A percentile compares a stretch with the other conserved stretches of the same genome.
Conservation (phyloP, 148 eudicot species). For the Amaranthus hypochondriacus region DNA sequence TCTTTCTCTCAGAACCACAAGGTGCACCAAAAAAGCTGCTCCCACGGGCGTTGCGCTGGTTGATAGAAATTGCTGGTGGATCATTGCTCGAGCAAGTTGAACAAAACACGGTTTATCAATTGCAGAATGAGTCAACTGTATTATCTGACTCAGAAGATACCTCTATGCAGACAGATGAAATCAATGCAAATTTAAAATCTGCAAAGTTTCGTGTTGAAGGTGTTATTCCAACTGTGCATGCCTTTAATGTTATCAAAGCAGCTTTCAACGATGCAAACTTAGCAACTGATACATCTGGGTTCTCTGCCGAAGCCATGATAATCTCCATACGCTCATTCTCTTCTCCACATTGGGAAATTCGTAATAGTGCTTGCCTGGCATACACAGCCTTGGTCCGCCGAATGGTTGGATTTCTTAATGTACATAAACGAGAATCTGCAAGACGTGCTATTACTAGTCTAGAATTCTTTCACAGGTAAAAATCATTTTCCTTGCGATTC, state of each 20-base stretch:
- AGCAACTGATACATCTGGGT: slow-evolving; percentile 94
- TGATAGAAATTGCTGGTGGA: slow-evolving; percentile 65
- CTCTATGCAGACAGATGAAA: slow-evolving; percentile 14
- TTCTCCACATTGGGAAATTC: slow-evolving; percentile 92
- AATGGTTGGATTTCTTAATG: slow-evolving; percentile 94
- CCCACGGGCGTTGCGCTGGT: slow-evolving; percentile 82
- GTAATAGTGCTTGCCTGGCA: slow-evolving; percentile 92
- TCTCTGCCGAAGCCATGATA: slow-evolving; percentile 90
- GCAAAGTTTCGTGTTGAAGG: slow-evolving; percentile 91
- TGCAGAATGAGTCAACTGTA: slow-evolving; percentile 12
- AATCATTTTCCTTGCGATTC: neutral
- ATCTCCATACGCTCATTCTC: slow-evolving; percentile 76
- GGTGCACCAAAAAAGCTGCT: slow-evolving; percentile 91
- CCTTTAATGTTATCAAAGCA: slow-evolving; percentile 87
- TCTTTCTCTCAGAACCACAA: slow-evolving; percentile 95
- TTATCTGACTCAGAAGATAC: slow-evolving; percentile 26
- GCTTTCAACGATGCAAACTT: slow-evolving; percentile 93
- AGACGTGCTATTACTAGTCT: slow-evolving; percentile 84
- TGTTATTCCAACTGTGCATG: slow-evolving; percentile 94
- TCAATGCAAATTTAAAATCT: slow-evolving; percentile 29
- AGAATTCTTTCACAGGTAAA: slow-evolving; percentile 93
- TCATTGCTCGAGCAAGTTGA: slow-evolving; percentile 47
- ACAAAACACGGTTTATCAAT: slow-evolving; percentile 16
- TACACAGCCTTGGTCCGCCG: slow-evolving; percentile 96
- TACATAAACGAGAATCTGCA: slow-evolving; percentile 83